Evolutionary conservation across 1,139 yeast genomes (phyloP), one percentile per base, ranked within the genome.

Genomic region (Suhomyces yuchorum): DNA sequence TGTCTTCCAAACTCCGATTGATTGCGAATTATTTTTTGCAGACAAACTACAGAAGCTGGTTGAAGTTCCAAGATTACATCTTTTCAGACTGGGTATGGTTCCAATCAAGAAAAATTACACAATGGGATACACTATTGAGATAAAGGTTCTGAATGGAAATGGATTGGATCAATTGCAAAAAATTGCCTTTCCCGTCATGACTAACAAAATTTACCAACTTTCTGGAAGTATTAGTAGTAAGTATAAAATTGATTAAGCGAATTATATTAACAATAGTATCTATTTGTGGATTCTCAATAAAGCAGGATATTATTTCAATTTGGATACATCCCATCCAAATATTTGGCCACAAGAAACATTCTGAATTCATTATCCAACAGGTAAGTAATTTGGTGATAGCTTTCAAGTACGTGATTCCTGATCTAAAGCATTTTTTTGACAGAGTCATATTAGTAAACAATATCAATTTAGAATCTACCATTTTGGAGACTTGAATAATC

Each of bases 111-210:
- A 22, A 8, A 76, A 70, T 46, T 53, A 67, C 37, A 72, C 69
- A 1, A 67, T 67, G 52, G 77, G 77, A 3, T 71, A 69, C 50
- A 68, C 73, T 4, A 51, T 67, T 2, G 57, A 54, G 22, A 22
- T 54, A 12, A 49, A 51, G 20, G 38, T 54, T 8, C 36, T 32
- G 12, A 40, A 37, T 2, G 47, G 26, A 3, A 26, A 3, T n/a
- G 48, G 39, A 30, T 32, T 18, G 15, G 20, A 30, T 5, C 28
- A 44, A 12, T 41, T 51, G 38, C 44, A 41, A 30, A 37, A 38
- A 18, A 14, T 53, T 8, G 42, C 52, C 12, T 8, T 37, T 8
- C 20, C 42, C 3, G 42, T 49, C 1, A 24, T 52, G 14, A 45
- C 54, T 4, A 54, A 52, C 18, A 37, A 26, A 7, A 37, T 55